Conservation (phyloP, 805 yeast species). For the Millerozyma miso region DNA sequence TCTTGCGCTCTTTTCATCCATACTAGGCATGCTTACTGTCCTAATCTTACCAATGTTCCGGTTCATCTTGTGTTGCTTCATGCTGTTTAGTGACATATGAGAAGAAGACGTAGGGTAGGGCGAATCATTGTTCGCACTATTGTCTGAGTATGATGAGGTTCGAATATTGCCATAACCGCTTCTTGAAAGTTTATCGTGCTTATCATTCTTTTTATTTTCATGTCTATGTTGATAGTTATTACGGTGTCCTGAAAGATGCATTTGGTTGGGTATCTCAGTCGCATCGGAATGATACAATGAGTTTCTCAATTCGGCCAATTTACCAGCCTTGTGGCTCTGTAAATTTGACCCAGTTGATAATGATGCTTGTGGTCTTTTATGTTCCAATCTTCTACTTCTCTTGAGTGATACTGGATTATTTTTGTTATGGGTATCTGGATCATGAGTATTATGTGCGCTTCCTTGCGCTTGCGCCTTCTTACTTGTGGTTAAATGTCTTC, state of each 20-base stretch:
- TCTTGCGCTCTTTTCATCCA: neutral
- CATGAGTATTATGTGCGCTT: neutral
- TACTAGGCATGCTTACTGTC: neutral
- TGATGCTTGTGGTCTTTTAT: conserved; percentile 24
- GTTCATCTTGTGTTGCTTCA: neutral
- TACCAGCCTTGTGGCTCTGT: conserved; percentile 19
- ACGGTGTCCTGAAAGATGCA: neutral
- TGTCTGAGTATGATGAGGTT: neutral
- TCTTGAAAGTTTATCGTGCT: neutral
- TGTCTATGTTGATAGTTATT: neutral
- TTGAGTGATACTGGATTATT: conserved; percentile 26
- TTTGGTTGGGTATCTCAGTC: neutral
- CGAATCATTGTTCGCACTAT: conserved; percentile 10
- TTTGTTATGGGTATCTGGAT: conserved; percentile 2
- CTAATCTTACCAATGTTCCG: neutral
- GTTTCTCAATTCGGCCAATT: conserved; percentile 17
- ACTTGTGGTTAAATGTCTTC: neutral
- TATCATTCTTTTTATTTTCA: neutral
- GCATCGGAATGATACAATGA: conserved; percentile 9
- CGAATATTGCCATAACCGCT: neutral
- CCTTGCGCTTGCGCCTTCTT: neutral
- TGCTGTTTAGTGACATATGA: conserved; percentile 3
- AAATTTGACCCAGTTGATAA: conserved; percentile 19
- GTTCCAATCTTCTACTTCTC: conserved; percentile 38
- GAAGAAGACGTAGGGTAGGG: conserved; percentile 18